A percentile compares a stretch with the other conserved stretches of the same genome.
These are phyloP conservation scores for Epichloe festucae DNA, from an alignment of 2,329 filamentous ascomycete genomes.

Conservation along the genomic window DNA sequence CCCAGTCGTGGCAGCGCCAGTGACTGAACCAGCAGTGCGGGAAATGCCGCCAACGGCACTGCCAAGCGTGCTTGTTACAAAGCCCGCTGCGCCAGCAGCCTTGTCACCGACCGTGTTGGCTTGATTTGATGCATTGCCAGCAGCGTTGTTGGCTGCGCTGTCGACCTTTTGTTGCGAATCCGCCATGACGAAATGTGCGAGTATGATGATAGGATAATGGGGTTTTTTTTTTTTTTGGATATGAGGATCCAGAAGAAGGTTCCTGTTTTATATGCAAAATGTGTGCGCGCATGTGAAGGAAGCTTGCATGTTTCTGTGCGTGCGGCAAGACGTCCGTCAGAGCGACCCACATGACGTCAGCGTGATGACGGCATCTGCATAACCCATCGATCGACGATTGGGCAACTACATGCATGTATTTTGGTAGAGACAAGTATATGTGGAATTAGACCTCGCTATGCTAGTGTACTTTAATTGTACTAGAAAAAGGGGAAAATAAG, in stretches of 20 bases:
- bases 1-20: slow-evolving; percentile 41
- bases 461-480: neutral
- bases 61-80: slow-evolving; percentile 27
- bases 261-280: neutral
- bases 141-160: slow-evolving; percentile 4
- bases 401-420: neutral
- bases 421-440: neutral
- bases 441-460: neutral
- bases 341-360: slow-evolving; percentile 6
- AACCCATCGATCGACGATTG: neutral
- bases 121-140: slow-evolving; percentile 8
- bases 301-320: neutral
- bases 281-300: neutral
- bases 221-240: neutral
- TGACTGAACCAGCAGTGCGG: slow-evolving; percentile 27
- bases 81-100: slow-evolving; percentile 23
- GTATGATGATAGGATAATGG: neutral
- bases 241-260: too few relatives aligned
- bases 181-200: slow-evolving; percentile 6
- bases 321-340: neutral
- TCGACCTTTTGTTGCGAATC: slow-evolving; percentile 1
- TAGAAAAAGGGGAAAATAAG: neutral
- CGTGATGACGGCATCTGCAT: neutral
- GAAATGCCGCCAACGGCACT: slow-evolving; percentile 28
- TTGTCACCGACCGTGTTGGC: slow-evolving; percentile 15